phyloP scores from a whole-genome alignment of 768 basidiomycete species.

The Suillus spraguei region DNA sequence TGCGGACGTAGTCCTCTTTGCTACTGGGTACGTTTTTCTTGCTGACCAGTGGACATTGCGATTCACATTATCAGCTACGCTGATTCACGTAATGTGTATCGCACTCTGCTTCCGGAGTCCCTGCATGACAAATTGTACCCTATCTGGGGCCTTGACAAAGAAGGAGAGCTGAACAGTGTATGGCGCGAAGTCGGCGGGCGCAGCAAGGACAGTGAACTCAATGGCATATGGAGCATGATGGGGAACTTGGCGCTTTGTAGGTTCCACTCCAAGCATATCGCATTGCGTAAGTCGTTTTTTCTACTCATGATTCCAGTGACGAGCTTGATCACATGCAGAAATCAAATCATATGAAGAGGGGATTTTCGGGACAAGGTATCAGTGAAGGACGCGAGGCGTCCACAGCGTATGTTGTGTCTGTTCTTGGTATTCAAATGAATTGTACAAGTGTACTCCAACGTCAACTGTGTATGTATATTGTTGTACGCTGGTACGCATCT shows the following conservation, averaged over 20 bases:
- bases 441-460: not conserved
- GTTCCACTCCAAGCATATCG: conserved; percentile 69
- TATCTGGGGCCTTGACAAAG: conserved; percentile 34
- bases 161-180: conserved; percentile 30
- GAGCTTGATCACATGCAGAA: conserved; percentile 40
- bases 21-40: conserved; percentile 43
- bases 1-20: conserved; percentile 54
- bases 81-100: conserved; percentile 16
- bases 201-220: conserved; percentile 16
- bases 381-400: not conserved
- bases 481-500: not conserved
- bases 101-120: conserved; percentile 23
- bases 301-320: not conserved
- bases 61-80: conserved; percentile 20
- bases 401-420: not conserved
- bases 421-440: not conserved
- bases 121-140: conserved; percentile 21
- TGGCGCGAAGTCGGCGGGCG: conserved; percentile 53
- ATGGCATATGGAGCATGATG: conserved; percentile 57
- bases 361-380: conserved; percentile 36
- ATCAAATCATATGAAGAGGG: conserved; percentile 69
- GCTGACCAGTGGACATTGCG: not conserved
- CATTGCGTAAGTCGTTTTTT: conserved; percentile 52
- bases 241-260: conserved; percentile 65
- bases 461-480: not conserved